phyloP scores from a whole-genome alignment of 768 basidiomycete genomes.

The Serpula lacrymans region DNA sequence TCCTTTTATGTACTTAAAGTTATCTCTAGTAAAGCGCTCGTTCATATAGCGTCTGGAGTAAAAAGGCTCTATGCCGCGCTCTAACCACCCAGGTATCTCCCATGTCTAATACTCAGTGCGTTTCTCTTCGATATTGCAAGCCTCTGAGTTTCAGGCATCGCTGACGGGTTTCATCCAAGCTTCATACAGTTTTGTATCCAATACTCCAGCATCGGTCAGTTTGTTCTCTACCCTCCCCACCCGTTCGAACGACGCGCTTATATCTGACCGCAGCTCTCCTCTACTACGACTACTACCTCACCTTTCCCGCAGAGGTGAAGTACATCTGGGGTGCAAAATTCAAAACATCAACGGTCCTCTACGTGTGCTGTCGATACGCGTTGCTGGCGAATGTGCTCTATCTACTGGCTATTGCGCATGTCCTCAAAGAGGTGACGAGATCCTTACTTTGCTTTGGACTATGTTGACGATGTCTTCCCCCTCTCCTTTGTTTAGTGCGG shows the following conservation, averaged over 20 bases:
- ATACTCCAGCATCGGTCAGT: conserved; percentile 1
- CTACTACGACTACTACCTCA: conserved; percentile 26
- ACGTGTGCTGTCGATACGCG: conserved; percentile 26
- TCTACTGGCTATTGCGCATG: conserved; percentile 16
- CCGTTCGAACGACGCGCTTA: not conserved
- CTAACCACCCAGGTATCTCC: no score
- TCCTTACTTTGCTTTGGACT: not conserved
- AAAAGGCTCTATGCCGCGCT: no score
- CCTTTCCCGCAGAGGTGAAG: conserved; percentile 20
- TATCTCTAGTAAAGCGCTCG: no score
- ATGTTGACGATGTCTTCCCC: not conserved
- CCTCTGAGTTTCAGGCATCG: no score
- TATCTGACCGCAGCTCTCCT: not conserved
- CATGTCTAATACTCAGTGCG: no score
- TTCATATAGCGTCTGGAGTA: no score
- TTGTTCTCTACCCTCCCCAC: not conserved
- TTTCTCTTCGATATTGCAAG: no score
- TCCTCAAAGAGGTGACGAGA: conserved; percentile 13
- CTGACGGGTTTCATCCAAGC: no score
- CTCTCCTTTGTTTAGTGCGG: no score
- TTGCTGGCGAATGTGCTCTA: conserved; percentile 25
- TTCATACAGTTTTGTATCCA: conserved; percentile 1
- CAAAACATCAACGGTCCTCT: conserved; percentile 19
- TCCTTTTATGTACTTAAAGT: no score
- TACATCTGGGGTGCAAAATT: conserved; percentile 22